Evolutionary conservation across 345 rosid species (phyloP).

Genomic region (Salix arbutifolia): DNA sequence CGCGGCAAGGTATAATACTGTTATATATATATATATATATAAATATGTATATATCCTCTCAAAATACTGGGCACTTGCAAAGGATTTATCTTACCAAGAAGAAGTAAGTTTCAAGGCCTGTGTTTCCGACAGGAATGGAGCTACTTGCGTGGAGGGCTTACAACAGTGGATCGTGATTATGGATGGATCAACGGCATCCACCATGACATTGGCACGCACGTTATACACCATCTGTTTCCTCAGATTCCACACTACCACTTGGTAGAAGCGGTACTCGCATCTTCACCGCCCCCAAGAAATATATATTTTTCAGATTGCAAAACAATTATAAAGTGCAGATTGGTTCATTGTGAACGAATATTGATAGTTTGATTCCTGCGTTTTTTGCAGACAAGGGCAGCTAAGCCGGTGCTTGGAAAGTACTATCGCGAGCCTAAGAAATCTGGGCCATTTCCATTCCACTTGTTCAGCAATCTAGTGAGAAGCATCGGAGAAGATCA

Average conservation of each 20-base stretch:
- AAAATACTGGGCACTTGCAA: neutral
- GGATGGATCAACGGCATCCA: constrained; percentile 70
- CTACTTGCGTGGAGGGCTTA: constrained; percentile 78
- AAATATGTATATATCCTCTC: neutral
- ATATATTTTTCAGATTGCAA: neutral
- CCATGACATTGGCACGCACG: constrained; percentile 91
- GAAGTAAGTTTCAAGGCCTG: neutral
- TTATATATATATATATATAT: neutral
- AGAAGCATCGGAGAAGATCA: constrained; percentile 63
- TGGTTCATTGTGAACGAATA: neutral
- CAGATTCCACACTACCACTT: constrained; percentile 88
- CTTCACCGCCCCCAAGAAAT: neutral
- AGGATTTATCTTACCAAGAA: neutral
- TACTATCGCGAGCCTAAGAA: constrained; percentile 76
- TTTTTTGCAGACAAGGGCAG: constrained; percentile 28
- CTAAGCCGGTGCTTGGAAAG: constrained; percentile 66
- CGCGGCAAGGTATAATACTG: constrained; percentile 66
- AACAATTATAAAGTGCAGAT: neutral
- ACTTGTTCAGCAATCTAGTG: constrained; percentile 48
- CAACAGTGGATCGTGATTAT: constrained; percentile 80
- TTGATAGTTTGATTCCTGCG: neutral
- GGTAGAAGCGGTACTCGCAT: constrained; percentile 62
- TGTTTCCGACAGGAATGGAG: constrained; percentile 60
- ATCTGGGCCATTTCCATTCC: constrained; percentile 69
- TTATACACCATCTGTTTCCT: constrained; percentile 88